A percentile compares a stretch with the other conserved stretches of the same genome.
These are phyloP conservation scores for Hyphopichia burtonii DNA, from an alignment of 1,139 yeast species.

Conservation along the genomic window DNA sequence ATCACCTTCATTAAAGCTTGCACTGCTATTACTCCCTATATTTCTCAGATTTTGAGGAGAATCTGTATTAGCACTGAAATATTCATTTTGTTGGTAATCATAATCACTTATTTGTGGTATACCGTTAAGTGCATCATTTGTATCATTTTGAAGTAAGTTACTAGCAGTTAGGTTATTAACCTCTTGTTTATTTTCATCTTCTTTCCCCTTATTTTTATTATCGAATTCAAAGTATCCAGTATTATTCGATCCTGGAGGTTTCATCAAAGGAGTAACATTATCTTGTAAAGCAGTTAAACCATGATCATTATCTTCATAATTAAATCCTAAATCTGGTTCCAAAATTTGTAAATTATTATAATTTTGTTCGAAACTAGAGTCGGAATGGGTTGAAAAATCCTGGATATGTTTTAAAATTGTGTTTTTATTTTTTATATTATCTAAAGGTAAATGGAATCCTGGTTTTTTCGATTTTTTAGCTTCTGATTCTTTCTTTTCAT, in stretches of 20 bases:
- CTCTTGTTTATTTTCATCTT: not conserved
- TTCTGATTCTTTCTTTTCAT: not conserved
- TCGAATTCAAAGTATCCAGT: conserved; percentile 34
- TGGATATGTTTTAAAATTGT: conserved; percentile 7
- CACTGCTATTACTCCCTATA: conserved; percentile 1
- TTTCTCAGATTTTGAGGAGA: conserved; percentile 3
- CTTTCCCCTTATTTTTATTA: not conserved
- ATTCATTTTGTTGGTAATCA: conserved; percentile 1
- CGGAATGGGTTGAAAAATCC: conserved; percentile 10
- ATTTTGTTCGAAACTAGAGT: conserved; percentile 9
- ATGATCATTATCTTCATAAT: conserved; percentile 10
- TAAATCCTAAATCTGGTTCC: conserved; percentile 19
- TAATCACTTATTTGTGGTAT: conserved; percentile 1
- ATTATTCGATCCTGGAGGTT: conserved; percentile 35
- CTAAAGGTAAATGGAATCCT: conserved; percentile 16
- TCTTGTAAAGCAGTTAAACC: conserved; percentile 12
- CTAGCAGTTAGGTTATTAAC: not conserved
- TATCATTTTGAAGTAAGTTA: not conserved
- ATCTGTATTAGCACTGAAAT: conserved; percentile 4
- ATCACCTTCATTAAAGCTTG: conserved; percentile 4
- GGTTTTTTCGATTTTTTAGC: conserved; percentile 12
- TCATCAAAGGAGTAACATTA: conserved; percentile 40
- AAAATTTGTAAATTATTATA: conserved; percentile 13
- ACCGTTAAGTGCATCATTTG: not conserved
- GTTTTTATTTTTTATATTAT: conserved; percentile 11